These are phyloP conservation scores for Xylaria venustula DNA, from an alignment of 495 filamentous ascomycete genomes.

Conservation along the genomic window DNA sequence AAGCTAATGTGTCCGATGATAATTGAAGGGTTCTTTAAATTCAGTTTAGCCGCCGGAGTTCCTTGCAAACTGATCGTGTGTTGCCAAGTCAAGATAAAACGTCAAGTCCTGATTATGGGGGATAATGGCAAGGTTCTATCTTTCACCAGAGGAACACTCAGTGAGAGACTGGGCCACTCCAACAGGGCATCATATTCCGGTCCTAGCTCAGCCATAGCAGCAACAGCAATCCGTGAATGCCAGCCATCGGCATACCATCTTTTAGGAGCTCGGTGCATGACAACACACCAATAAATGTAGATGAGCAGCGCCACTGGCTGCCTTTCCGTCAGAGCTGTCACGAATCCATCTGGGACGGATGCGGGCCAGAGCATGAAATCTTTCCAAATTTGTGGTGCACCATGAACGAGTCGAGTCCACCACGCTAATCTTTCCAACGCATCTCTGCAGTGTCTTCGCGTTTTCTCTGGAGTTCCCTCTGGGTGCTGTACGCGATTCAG, in stretches of 20 bases:
- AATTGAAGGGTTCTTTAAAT: no score
- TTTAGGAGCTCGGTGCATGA: slow-evolving; percentile 23
- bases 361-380: slow-evolving; percentile 25
- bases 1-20: no score
- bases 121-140: no score
- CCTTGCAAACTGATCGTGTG: no score
- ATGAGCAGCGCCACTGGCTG: slow-evolving; percentile 21
- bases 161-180: neutral
- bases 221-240: slow-evolving; percentile 15
- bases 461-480: slow-evolving; percentile 4
- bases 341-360: slow-evolving; percentile 16
- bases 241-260: slow-evolving; percentile 23
- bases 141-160: neutral
- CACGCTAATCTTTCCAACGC: slow-evolving; percentile 11
- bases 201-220: slow-evolving; percentile 20
- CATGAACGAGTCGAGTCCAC: slow-evolving; percentile 17
- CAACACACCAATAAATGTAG: slow-evolving; percentile 25
- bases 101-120: no score
- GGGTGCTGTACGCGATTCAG: slow-evolving; percentile 15
- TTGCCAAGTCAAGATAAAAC: no score
- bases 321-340: slow-evolving; percentile 13
- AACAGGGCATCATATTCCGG: slow-evolving; percentile 5
- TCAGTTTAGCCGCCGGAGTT: no score
- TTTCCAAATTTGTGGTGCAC: slow-evolving; percentile 20
- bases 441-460: slow-evolving; percentile 13